Conservation (phyloP, 2,329 filamentous ascomycete genomes). For the Ophiocordyceps unilateralis region DNA sequence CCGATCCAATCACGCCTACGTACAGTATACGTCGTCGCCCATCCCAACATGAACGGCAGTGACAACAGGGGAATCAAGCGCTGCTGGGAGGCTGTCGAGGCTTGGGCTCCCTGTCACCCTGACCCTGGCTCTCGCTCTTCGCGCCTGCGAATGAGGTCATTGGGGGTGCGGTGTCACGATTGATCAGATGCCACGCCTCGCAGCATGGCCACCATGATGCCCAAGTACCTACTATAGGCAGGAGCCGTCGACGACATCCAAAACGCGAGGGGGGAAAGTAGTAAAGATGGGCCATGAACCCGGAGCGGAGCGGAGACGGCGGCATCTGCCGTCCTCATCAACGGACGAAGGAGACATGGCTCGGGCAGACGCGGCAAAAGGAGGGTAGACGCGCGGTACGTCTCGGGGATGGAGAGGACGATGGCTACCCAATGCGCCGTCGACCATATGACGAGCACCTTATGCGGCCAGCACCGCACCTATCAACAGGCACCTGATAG, state of each 20-base stretch:
- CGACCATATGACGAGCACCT: constrained; percentile 69
- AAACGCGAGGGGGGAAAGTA: constrained; percentile 47
- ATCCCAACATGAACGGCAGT: constrained; percentile 82
- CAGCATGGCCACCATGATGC: constrained; percentile 52
- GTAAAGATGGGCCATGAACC: not conserved
- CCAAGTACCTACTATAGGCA: constrained; percentile 57
- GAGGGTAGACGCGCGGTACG: constrained; percentile 42
- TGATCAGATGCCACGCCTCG: constrained; percentile 44
- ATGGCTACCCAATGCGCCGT: constrained; percentile 47
- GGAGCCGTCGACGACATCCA: constrained; percentile 57
- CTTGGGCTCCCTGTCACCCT: constrained; percentile 61
- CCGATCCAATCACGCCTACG: constrained; percentile 58
- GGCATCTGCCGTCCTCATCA: not conserved
- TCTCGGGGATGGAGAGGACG: constrained; percentile 65
- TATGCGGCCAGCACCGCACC: constrained; percentile 65
- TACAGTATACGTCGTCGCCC: constrained; percentile 51
- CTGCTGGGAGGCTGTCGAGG: constrained; percentile 62
- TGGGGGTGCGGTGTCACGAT: constrained; percentile 46
- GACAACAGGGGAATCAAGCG: constrained; percentile 66
- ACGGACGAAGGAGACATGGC: not conserved
- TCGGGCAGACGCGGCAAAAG: not conserved
- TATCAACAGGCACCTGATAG: constrained; percentile 61
- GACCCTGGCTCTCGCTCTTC: constrained; percentile 29
- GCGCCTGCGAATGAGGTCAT: constrained; percentile 35
- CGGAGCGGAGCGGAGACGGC: not conserved